Percentiles rank a stretch among this genome's conserved stretches.
Conservation (phyloP, 345 rosid species). For the Gossypium anomalum region DNA sequence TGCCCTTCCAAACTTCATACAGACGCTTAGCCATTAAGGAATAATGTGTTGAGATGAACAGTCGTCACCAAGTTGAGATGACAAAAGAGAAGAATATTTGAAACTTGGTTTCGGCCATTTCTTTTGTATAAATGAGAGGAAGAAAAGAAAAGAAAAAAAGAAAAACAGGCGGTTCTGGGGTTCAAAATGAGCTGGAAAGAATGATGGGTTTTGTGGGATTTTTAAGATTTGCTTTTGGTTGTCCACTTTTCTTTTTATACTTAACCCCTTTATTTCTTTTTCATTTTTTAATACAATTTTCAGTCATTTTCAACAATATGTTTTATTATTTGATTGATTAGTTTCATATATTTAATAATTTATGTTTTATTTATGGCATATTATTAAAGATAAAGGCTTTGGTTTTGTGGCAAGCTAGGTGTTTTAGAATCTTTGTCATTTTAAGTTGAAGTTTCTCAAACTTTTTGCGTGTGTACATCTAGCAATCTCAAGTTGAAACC, state of each 20-base stretch:
- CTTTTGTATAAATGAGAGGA: conserved; percentile 16
- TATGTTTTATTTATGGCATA: too few relatives aligned
- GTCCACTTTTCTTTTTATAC: conserved; percentile 12
- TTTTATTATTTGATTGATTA: too few relatives aligned
- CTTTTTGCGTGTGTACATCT: too few relatives aligned
- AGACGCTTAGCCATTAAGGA: conserved; percentile 40
- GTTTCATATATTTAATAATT: too few relatives aligned
- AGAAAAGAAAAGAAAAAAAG: not conserved
- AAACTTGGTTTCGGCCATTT: conserved; percentile 32
- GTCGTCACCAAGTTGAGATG: conserved; percentile 2
- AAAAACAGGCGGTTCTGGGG: conserved; percentile 26
- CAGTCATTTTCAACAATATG: too few relatives aligned
- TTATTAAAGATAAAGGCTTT: too few relatives aligned
- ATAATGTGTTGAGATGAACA: conserved; percentile 11
- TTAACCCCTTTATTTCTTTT: conserved; percentile 4
- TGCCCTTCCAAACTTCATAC: conserved; percentile 51
- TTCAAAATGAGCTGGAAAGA: conserved; percentile 38
- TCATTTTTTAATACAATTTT: not conserved
- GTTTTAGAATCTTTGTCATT: too few relatives aligned
- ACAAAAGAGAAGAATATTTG: conserved; percentile 29
- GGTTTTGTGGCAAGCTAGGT: too few relatives aligned
- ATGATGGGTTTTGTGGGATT: conserved; percentile 25
- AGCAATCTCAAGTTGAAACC: too few relatives aligned
- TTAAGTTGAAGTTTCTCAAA: too few relatives aligned
- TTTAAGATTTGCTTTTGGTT: conserved; percentile 19